Percentiles rank a stretch among this genome's conserved stretches.
Conservation (phyloP, 768 basidiomycete species). For the Pleurotus djamor region DNA sequence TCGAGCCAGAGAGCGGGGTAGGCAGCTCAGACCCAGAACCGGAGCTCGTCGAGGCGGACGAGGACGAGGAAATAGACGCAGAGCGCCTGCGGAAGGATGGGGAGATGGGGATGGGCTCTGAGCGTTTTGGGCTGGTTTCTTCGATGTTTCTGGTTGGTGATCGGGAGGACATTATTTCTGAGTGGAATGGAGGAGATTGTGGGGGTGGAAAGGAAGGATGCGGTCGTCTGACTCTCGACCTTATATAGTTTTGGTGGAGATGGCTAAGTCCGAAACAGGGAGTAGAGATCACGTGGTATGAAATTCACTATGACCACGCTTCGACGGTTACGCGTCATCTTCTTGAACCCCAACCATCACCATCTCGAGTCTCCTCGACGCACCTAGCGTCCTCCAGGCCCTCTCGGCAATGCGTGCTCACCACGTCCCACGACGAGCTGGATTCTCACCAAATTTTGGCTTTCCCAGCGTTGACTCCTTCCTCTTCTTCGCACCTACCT, state of each 20-base stretch:
- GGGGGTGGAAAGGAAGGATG: constrained; percentile 7
- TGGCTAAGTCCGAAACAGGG: constrained; percentile 7
- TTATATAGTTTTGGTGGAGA: constrained; percentile 5
- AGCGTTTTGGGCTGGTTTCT: constrained; percentile 36
- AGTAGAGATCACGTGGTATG: constrained; percentile 1
- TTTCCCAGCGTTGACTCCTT: not conserved
- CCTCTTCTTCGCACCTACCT: not conserved
- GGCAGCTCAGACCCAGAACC: constrained; percentile 48
- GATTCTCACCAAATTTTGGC: not conserved
- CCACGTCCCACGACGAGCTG: not conserved
- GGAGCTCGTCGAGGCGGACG: constrained; percentile 53
- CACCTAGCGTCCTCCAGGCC: not conserved
- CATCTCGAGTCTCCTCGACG: not conserved
- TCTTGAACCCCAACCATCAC: not conserved
- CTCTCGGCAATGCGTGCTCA: not conserved
- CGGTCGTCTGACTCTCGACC: constrained; percentile 4
- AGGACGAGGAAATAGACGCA: constrained; percentile 58
- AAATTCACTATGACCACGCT: not conserved
- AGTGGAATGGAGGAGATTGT: constrained; percentile 5
- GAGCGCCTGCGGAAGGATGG: constrained; percentile 51
- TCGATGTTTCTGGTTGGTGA: constrained; percentile 26
- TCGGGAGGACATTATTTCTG: constrained; percentile 28
- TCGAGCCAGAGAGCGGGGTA: constrained; percentile 48
- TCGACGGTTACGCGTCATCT: not conserved
- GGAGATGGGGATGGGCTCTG: constrained; percentile 65